phyloP scores from a whole-genome alignment of 1,139 yeast genomes.

The Nakaseomyces nivariensis region DNA sequence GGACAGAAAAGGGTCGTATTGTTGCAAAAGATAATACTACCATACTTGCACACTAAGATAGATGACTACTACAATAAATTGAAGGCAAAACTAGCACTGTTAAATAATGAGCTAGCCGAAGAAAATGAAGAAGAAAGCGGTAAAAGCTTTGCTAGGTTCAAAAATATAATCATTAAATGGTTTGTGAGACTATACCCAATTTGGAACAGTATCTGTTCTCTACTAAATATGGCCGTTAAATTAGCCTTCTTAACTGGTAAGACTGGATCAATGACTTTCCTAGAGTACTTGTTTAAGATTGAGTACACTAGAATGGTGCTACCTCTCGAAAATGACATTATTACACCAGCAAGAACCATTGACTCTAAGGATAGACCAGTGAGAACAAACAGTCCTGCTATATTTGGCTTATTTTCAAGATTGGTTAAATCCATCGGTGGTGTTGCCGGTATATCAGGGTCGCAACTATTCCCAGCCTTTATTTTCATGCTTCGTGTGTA shows the following conservation, averaged over 20 bases:
- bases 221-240: conserved; percentile 50
- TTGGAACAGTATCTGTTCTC: conserved; percentile 39
- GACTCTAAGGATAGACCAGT: conserved; percentile 40
- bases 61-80: conserved; percentile 57
- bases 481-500: conserved; percentile 76
- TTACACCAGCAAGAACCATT: background rate
- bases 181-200: conserved; percentile 58
- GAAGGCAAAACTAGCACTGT: conserved; percentile 48
- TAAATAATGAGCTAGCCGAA: conserved; percentile 29
- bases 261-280: conserved; percentile 52
- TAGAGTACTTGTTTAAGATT: conserved; percentile 54
- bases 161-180: conserved; percentile 11
- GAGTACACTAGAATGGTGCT: conserved; percentile 61
- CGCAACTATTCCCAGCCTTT: conserved; percentile 64
- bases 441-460: conserved; percentile 32
- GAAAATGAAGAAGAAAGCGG: conserved; percentile 18
- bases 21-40: conserved; percentile 52
- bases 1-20: conserved; percentile 52
- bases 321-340: conserved; percentile 20
- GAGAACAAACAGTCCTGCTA: conserved; percentile 37
- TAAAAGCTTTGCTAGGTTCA: conserved; percentile 19
- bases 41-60: conserved; percentile 62
- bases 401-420: conserved; percentile 28
- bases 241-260: conserved; percentile 60
- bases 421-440: background rate